Evolutionary conservation across 129 eudicot genomes (phyloP).

Genomic region (Flaveria bidentis): DNA sequence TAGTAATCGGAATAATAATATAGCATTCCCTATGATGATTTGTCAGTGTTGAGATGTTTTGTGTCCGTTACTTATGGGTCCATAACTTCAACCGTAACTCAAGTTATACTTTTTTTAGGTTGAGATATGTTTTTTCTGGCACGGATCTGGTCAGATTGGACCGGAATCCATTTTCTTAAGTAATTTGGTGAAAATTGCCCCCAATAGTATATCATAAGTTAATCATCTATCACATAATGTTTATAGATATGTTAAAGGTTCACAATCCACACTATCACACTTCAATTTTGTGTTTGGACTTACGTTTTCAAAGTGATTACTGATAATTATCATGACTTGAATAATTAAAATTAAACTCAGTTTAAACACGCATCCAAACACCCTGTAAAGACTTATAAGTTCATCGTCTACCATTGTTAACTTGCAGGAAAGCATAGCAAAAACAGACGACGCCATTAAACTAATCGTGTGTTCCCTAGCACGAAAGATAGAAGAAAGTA

Average conservation of each 20-base stretch:
- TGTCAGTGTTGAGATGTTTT: no score
- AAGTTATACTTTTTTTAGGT: no score
- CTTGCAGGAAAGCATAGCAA: conserved; percentile 44
- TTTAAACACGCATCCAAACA: no score
- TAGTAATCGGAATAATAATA: no score
- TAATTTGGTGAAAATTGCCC: background rate
- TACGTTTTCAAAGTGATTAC: background rate
- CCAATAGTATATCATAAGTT: no score
- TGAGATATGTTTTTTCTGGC: background rate
- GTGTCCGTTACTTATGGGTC: no score
- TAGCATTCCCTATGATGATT: no score
- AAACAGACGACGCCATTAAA: conserved; percentile 40
- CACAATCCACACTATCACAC: background rate
- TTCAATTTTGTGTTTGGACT: background rate
- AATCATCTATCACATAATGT: background rate
- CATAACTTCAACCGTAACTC: no score
- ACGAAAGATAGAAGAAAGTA: conserved; percentile 51
- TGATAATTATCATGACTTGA: background rate
- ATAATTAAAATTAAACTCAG: background rate
- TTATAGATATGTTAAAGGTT: background rate
- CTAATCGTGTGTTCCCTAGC: conserved; percentile 50
- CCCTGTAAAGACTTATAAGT: background rate
- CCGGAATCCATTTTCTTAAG: background rate
- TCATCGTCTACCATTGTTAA: background rate
- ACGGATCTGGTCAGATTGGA: background rate